A percentile compares a stretch with the other conserved stretches of the same genome.
These are phyloP conservation scores for Spergularia azorica DNA, from an alignment of 179 eudicot species.

Conservation along the genomic window DNA sequence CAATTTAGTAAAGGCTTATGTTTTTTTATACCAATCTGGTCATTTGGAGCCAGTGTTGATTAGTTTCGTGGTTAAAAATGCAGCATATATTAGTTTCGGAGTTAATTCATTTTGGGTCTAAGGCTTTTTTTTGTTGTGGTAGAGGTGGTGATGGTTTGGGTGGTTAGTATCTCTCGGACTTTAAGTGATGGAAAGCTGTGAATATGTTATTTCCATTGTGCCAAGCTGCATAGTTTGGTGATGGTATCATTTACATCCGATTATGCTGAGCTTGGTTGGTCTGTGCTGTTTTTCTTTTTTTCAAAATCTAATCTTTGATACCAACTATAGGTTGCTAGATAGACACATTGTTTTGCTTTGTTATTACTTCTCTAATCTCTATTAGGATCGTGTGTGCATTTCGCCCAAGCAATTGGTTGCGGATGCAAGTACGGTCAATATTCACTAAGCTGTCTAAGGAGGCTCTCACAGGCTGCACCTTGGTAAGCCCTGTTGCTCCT, in stretches of 20 bases:
- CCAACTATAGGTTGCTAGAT: not conserved
- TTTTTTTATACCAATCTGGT: too few species aligned
- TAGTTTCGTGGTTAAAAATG: constrained; percentile 6
- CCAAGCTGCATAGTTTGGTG: too few species aligned
- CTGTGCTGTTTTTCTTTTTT: not conserved
- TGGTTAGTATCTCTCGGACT: too few species aligned
- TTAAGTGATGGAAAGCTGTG: not conserved
- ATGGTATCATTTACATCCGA: not conserved
- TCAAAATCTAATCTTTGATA: not conserved
- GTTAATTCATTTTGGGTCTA: not conserved
- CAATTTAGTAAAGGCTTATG: too few species aligned
- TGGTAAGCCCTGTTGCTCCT: not conserved
- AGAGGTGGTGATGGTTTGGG: not conserved
- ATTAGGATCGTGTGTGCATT: constrained; percentile 6
- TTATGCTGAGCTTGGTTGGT: not conserved
- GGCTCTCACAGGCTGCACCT: not conserved
- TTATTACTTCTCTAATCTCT: constrained; percentile 1
- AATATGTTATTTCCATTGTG: not conserved
- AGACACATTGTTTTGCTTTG: not conserved
- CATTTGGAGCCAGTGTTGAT: not conserved
- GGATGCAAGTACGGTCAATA: constrained; percentile 3
- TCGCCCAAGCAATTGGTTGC: not conserved
- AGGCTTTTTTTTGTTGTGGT: not conserved
- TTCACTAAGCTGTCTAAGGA: not conserved
- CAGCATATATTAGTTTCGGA: not conserved